Conservation (phyloP, 495 filamentous ascomycete species). For the Lasiosphaeria miniovina region DNA sequence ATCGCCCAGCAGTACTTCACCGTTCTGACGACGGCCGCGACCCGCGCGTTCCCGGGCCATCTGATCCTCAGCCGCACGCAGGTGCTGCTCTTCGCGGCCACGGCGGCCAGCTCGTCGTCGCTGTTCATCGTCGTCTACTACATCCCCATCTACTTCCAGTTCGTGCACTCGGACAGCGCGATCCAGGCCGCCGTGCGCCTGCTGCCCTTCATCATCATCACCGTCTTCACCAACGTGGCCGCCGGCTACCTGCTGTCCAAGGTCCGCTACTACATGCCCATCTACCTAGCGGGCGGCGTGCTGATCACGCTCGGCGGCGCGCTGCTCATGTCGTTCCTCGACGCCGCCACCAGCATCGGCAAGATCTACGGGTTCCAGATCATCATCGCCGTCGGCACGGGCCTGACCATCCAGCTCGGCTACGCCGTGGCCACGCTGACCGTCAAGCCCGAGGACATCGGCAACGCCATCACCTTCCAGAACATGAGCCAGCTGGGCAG, state of each 20-base stretch:
- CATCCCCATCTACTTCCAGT: conserved; percentile 61
- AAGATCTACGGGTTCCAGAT: conserved; percentile 55
- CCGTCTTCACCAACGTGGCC: conserved; percentile 44
- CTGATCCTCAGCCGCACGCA: conserved; percentile 43
- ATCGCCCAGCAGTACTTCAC: conserved; percentile 50
- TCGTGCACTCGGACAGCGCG: conserved; percentile 48
- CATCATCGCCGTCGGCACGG: conserved; percentile 52
- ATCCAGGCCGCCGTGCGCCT: conserved; percentile 53
- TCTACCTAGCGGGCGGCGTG: conserved; percentile 51
- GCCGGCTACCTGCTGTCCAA: conserved; percentile 52
- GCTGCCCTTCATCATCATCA: conserved; percentile 55
- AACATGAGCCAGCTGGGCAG: conserved; percentile 53
- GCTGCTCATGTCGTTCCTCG: conserved; percentile 48
- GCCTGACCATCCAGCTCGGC: conserved; percentile 49
- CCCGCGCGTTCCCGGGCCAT: conserved; percentile 55
- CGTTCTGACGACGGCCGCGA: conserved; percentile 44
- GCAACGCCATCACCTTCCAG: conserved; percentile 51
- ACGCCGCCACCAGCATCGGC: conserved; percentile 28
- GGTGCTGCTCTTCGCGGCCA: conserved; percentile 44
- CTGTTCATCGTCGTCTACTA: conserved; percentile 44
- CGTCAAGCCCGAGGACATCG: conserved; percentile 35
- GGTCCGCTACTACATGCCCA: conserved; percentile 55
- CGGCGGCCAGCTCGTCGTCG: conserved; percentile 32
- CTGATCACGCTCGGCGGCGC: conserved; percentile 49
- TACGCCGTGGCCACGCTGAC: conserved; percentile 55